These are phyloP conservation scores for Cytospora leucostoma DNA, from an alignment of 2,329 filamentous ascomycete genomes.

Conservation along the genomic window DNA sequence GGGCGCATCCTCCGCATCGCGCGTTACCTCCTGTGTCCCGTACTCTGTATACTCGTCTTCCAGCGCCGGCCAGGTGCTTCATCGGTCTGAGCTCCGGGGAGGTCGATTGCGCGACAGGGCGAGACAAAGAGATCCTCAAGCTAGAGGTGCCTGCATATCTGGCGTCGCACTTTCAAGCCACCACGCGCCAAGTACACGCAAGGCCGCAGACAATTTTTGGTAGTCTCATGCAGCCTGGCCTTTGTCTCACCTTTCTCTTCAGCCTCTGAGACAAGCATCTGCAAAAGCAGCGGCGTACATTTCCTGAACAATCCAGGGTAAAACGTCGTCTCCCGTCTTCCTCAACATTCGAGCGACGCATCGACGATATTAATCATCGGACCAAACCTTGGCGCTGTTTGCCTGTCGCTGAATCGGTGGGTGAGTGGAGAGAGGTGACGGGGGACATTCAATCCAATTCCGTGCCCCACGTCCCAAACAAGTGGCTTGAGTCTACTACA, in stretches of 20 bases:
- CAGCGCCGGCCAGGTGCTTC: background rate
- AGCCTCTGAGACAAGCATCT: slow-evolving; percentile 16
- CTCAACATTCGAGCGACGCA: background rate
- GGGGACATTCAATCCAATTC: slow-evolving; percentile 10
- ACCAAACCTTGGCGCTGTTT: slow-evolving; percentile 1
- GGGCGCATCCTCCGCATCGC: no score
- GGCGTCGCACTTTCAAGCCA: slow-evolving; percentile 5
- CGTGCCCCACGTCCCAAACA: slow-evolving; percentile 13
- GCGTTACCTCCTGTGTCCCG: background rate
- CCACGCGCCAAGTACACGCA: slow-evolving; percentile 17
- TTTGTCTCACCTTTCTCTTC: background rate
- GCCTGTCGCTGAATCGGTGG: slow-evolving; percentile 6
- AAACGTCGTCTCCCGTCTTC: background rate
- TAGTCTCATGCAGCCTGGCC: slow-evolving; percentile 26
- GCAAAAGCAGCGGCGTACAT: background rate
- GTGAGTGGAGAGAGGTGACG: slow-evolving; percentile 14
- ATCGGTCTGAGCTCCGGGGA: background rate
- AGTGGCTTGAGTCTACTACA: slow-evolving; percentile 6
- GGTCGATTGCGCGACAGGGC: slow-evolving; percentile 1
- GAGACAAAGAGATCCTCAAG: background rate
- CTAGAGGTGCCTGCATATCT: slow-evolving; percentile 13
- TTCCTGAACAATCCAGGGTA: slow-evolving; percentile 7
- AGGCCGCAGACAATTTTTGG: slow-evolving; percentile 18
- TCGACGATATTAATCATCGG: background rate
- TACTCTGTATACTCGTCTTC: background rate